Base-by-base conservation (phyloP, 2,329 filamentous ascomycete species). In the Sphaerulina musiva region DNA sequence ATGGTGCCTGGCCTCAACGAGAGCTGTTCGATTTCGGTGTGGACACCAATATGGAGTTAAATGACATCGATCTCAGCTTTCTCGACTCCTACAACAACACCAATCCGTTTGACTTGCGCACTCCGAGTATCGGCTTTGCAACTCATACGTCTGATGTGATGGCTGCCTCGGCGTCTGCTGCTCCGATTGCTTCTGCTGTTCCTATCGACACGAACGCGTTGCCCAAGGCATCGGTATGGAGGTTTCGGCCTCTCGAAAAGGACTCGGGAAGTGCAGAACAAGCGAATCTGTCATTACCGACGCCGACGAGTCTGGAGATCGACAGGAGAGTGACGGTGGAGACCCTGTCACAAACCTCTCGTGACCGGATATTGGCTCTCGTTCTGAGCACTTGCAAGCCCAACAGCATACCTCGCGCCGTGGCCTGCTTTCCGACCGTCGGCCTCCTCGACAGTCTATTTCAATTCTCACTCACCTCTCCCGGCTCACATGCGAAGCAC, bases 351-450 rank as follows among this genome's bases (percentile, higher is more conserved):
- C 69, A 70, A 42, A 70, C 68, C 2, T 72, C 71, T 17, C 69
- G 74, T 31, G 85, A 89, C 66, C 78, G 77, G 45, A 77, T 87
- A 1, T 72, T 89, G 52, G 82, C 79, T 9, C 76, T 87, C 54
- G 79, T 87, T 1, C 70, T 88, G 36, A 75, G 77, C 47, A 81
- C 78, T 3, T 84, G 79, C 61, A 78, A 77, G 45, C 70, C 71
- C 0, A 62, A 78, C 68, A 70, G 77, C 69, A 69, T 77, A 65
- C 55, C 77, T 73, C 47, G 66, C 46, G 79, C 81, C 17, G 80
- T 78, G 14, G 78, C 76, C 1, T 83, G 82, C 0, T 86, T 86
- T 58, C 82, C 82, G 0, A 81, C 80, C 1, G 75, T 80, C 14
- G 78, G 81, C 20, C 67, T 82, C 11, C 72, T 86, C 56, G 82